Evolutionary conservation across 805 yeast species (phyloP), one percentile per base, ranked within the genome.

Genomic region (Maudiozyma turicensis): DNA sequence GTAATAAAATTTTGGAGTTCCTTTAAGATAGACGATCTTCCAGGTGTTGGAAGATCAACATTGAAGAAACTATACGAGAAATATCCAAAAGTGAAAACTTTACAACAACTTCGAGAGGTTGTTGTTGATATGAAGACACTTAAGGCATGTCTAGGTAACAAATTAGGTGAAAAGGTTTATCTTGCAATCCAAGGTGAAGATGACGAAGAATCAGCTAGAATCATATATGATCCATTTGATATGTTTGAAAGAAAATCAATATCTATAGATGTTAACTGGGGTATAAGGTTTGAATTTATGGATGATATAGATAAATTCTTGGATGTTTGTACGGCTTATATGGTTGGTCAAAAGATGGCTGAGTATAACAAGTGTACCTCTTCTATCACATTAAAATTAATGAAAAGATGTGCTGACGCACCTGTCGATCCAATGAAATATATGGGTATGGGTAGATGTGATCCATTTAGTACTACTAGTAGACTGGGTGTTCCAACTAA

Each of bases 201-300:
- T 64, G 67, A 70, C 43, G 77, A 84, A 0, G 74, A 74, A 49
- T 53, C 57, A 5, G 76, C 82, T 46, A 79, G 76, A 38, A 69
- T 82, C n/a, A 63, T 78, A 32, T 52, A 63, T 8, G 71, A 72
- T 33, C 78, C 80, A 8, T 67, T 71, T 13, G 78, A 68, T 47
- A 49, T 43, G 45, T 72, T 80, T 15, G 73, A 77, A 10, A 72
- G 95, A 30, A 88, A 87, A 57, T 78, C 93, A 1, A 75, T 91
- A 0, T 87, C 95, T 0, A 84, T 89, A 4, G 98, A 91, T 60
- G 83, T 91, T 30, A 86, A 88, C 53, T 91, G 88, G 83, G 98
- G 96, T 0, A 85, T 91, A 0, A 62, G 98, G 44, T 84, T 90
- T 54, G 76, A 79, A 33, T 69, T 69, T 0, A 70, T 75, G 32